Base-by-base conservation (phyloP, 768 basidiomycete species). In the Suillus bovinus region DNA sequence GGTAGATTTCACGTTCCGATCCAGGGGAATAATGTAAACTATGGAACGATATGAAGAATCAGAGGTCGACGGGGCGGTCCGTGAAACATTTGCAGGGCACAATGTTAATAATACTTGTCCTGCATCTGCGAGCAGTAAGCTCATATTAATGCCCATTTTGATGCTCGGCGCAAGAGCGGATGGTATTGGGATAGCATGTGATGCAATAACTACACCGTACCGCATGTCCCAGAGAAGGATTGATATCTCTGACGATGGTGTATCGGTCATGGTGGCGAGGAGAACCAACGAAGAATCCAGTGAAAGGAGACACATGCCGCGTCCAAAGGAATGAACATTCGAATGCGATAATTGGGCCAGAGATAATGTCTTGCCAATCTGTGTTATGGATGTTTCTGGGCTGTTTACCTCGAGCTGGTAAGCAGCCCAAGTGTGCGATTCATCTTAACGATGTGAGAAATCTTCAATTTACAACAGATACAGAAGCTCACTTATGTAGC, bases 161-260 rank as follows among this genome's bases (percentile, higher is more conserved):
- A 75, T 68, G 2, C 72, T 69, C 55, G 71, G 61, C 0, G 76
- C 66, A 17, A 84, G 62, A 24, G 78, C 69, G 1, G 82, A 74
- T 0, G 89, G 86, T 16, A 85, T 70, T 1, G 86, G 71, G 46
- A 88, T 73, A 9, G 74, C 69, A 42, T 86, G 80, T 6, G 81
- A 78, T 2, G 86, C 77, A n/a, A 90, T 77, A 27, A 90, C 74
- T 38, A 89, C 83, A 20, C 84, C 84, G 65, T 86, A 90, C 63
- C 85, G 85, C 24, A 90, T 75, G 64, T 90, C 88, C 88, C 89
- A 90, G 33, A 90, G 71, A 20, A 86, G 82, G 33, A 90, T 71
- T 17, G 77, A 75, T 58, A 89, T 77, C 61, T 84, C 83, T 8
- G 76, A 65, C 3, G 71, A 67, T n/a, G 52, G 59, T 20, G 58